Evolutionary conservation across 805 yeast genomes (phyloP).

Genomic region (Cyberlindnera amylophila): DNA sequence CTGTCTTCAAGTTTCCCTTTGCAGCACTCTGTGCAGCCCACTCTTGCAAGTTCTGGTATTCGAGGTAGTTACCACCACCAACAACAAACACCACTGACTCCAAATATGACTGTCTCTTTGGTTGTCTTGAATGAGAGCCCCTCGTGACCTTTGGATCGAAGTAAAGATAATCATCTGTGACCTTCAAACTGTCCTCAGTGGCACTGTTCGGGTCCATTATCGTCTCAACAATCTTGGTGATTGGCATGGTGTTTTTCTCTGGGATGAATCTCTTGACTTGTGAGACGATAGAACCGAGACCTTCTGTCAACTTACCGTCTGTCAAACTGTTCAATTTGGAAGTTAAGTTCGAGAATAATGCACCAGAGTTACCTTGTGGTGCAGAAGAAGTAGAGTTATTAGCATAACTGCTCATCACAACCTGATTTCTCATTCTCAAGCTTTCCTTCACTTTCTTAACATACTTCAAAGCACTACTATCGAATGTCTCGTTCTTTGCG

Average conservation of each 20-base stretch:
- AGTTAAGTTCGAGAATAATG: slow-evolving; percentile 68
- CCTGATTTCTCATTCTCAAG: slow-evolving; percentile 48
- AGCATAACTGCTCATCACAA: slow-evolving; percentile 32
- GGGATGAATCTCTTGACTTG: slow-evolving; percentile 87
- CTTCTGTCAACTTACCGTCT: slow-evolving; percentile 80
- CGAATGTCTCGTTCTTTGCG: slow-evolving; percentile 48
- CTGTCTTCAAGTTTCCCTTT: slow-evolving; percentile 44
- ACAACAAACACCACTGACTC: slow-evolving; percentile 88
- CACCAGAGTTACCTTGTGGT: slow-evolving; percentile 38
- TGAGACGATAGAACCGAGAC: slow-evolving; percentile 83
- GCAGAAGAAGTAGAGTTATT: slow-evolving; percentile 25
- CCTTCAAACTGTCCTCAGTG: slow-evolving; percentile 54
- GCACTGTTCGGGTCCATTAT: slow-evolving; percentile 79
- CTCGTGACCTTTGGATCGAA: slow-evolving; percentile 84
- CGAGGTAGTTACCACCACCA: slow-evolving; percentile 95
- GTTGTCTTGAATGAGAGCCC: slow-evolving; percentile 87
- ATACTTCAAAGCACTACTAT: slow-evolving; percentile 63
- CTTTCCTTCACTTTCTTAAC: slow-evolving; percentile 79
- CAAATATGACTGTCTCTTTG: slow-evolving; percentile 74
- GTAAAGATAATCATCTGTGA: slow-evolving; percentile 86
- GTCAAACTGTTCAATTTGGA: slow-evolving; percentile 75
- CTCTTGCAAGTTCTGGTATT: slow-evolving; percentile 90
- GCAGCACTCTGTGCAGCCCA: slow-evolving; percentile 52
- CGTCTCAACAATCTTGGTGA: slow-evolving; percentile 87
- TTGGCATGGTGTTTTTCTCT: slow-evolving; percentile 80